phyloP scores from a whole-genome alignment of 2,329 filamentous ascomycete genomes.

The Arthrinium puccinioides region DNA sequence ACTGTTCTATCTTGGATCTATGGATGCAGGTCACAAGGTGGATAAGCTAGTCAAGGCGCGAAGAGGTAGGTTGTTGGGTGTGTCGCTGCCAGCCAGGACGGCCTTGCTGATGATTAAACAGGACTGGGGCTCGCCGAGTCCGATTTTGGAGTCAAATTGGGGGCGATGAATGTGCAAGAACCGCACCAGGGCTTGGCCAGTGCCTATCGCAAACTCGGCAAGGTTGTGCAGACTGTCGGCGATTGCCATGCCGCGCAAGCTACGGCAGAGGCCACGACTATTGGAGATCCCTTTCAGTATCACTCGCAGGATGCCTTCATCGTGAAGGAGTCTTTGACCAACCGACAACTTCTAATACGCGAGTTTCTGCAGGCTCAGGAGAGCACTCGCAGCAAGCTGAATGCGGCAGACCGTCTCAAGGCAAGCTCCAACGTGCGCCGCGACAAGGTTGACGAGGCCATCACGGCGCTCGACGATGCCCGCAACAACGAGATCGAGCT shows the following conservation, averaged over 20 bases:
- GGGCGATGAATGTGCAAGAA: slow-evolving; percentile 81
- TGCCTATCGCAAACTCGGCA: slow-evolving; percentile 91
- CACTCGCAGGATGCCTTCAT: slow-evolving; percentile 95
- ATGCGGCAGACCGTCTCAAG: slow-evolving; percentile 83
- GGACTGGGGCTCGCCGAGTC: slow-evolving; percentile 87
- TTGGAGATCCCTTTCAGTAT: slow-evolving; percentile 89
- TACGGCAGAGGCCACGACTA: slow-evolving; percentile 89
- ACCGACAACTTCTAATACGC: slow-evolving; percentile 90
- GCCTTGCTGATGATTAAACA: slow-evolving; percentile 27
- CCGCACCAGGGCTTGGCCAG: slow-evolving; percentile 80
- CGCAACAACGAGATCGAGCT: slow-evolving; percentile 74
- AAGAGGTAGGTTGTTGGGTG: slow-evolving; percentile 68
- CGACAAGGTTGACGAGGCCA: slow-evolving; percentile 98
- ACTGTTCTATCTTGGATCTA: slow-evolving; percentile 87
- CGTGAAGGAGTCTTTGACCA: slow-evolving; percentile 95
- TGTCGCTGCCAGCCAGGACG: too few relatives aligned
- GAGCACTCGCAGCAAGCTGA: slow-evolving; percentile 70
- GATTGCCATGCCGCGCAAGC: slow-evolving; percentile 96
- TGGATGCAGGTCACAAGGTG: slow-evolving; percentile 96
- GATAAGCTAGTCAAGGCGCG: slow-evolving; percentile 89
- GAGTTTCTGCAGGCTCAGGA: slow-evolving; percentile 91
- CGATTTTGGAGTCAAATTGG: slow-evolving; percentile 86
- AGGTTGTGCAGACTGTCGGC: slow-evolving; percentile 85
- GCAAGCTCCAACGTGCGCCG: slow-evolving; percentile 77
- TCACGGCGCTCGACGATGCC: slow-evolving; percentile 81